Evolutionary conservation across 176 grass and related monocot species (phyloP).

Genomic region (Avena eriantha): DNA sequence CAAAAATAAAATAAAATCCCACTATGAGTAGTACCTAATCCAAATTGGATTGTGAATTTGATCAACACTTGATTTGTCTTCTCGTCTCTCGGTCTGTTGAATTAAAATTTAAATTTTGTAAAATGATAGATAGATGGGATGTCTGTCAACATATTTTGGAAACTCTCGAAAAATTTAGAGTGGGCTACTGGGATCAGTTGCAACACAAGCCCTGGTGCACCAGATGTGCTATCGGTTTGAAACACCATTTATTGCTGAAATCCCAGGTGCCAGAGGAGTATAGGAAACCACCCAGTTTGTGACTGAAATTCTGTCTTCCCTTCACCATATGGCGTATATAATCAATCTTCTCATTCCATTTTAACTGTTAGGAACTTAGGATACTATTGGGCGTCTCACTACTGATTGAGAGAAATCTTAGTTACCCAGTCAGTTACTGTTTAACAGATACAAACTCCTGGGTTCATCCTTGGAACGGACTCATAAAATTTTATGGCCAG

Average conservation of each 20-base stretch:
- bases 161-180: neutral
- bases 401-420: neutral
- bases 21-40: neutral
- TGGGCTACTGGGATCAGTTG: neutral
- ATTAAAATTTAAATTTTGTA: neutral
- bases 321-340: neutral
- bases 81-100: neutral
- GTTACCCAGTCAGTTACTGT: neutral
- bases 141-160: neutral
- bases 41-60: neutral
- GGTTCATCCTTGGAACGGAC: neutral
- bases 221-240: neutral
- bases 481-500: neutral
- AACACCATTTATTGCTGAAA: constrained; percentile 13
- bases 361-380: neutral
- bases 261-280: neutral
- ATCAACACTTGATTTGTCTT: neutral
- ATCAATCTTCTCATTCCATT: neutral
- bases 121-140: neutral
- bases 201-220: neutral
- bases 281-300: neutral
- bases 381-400: neutral
- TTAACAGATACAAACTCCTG: neutral
- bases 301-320: neutral
- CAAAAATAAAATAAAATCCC: neutral